Percentiles rank a stretch among this genome's conserved stretches.
phyloP scores from a whole-genome alignment of 441 rosid species.

The Populus tomentosa region DNA sequence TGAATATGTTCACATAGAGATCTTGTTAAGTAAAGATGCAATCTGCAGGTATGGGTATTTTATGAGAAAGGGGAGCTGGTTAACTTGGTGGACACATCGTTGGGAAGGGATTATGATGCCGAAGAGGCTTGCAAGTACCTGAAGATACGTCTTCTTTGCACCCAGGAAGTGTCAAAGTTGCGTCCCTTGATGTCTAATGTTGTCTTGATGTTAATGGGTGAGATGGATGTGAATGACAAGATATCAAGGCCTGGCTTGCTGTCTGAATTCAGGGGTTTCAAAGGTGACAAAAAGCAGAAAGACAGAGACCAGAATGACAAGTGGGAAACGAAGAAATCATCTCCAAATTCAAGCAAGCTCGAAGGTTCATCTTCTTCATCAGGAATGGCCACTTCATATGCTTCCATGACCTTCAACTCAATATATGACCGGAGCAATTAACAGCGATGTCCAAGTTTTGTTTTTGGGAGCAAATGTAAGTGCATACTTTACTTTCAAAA shows the following conservation, averaged over 20 bases:
- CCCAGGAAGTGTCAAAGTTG: conserved; percentile 49
- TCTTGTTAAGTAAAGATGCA: conserved; percentile 1
- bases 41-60: conserved; percentile 47
- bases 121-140: conserved; percentile 48
- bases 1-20: not conserved
- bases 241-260: conserved; percentile 49
- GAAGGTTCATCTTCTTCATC: conserved; percentile 26
- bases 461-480: not conserved
- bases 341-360: conserved; percentile 17
- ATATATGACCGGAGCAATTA: conserved; percentile 43
- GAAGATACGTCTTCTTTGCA: conserved; percentile 61
- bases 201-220: conserved; percentile 46
- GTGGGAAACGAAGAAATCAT: conserved; percentile 7
- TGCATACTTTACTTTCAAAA: not conserved
- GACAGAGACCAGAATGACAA: conserved; percentile 13
- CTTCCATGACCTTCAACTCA: conserved; percentile 57
- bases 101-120: conserved; percentile 27
- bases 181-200: conserved; percentile 52
- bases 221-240: conserved; percentile 26
- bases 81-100: conserved; percentile 29
- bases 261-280: conserved; percentile 36
- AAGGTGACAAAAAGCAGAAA: conserved; percentile 10
- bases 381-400: conserved; percentile 28
- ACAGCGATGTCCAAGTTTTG: not conserved
- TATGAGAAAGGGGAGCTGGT: conserved; percentile 32